phyloP scores from a whole-genome alignment of 2,329 filamentous ascomycete genomes.

The Stemphylium lycopersici region DNA sequence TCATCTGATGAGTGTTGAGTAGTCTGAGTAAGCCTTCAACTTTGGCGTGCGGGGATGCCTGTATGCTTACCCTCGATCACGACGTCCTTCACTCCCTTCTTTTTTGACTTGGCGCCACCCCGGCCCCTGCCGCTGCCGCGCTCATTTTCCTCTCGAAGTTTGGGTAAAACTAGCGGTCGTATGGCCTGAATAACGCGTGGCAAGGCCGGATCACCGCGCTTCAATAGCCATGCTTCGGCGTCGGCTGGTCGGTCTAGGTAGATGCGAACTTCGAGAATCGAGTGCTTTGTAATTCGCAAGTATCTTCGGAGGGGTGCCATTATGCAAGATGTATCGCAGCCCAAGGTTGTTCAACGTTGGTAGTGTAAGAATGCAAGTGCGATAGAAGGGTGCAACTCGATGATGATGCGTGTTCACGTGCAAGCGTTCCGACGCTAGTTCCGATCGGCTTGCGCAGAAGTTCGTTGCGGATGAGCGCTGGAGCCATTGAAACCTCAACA shows the following conservation, averaged over 20 bases:
- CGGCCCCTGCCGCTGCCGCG: constrained; percentile 68
- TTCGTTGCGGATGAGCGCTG: neutral
- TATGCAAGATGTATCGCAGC: neutral
- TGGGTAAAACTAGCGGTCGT: constrained; percentile 84
- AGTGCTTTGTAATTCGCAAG: constrained; percentile 88
- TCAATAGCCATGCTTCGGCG: constrained; percentile 81
- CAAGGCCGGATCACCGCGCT: constrained; percentile 75
- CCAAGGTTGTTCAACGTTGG: neutral
- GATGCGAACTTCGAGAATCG: constrained; percentile 94
- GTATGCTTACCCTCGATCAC: constrained; percentile 72
- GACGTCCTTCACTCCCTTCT: constrained; percentile 89
- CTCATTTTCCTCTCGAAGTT: constrained; percentile 83
- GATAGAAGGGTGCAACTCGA: neutral
- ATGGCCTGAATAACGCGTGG: constrained; percentile 84
- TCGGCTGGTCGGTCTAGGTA: constrained; percentile 92
- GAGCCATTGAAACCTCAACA: neutral
- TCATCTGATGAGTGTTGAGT: constrained; percentile 68
- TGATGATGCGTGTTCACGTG: constrained; percentile 33
- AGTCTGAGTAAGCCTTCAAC: constrained; percentile 17
- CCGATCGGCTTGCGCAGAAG: constrained; percentile 13
- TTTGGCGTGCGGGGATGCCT: neutral
- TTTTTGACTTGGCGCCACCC: constrained; percentile 64
- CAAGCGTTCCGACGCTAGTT: constrained; percentile 17
- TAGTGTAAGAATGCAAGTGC: neutral
- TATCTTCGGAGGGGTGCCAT: constrained; percentile 93